These are phyloP conservation scores for Trichoderma harzianum DNA, from an alignment of 2,329 filamentous ascomycete genomes.

Conservation along the genomic window DNA sequence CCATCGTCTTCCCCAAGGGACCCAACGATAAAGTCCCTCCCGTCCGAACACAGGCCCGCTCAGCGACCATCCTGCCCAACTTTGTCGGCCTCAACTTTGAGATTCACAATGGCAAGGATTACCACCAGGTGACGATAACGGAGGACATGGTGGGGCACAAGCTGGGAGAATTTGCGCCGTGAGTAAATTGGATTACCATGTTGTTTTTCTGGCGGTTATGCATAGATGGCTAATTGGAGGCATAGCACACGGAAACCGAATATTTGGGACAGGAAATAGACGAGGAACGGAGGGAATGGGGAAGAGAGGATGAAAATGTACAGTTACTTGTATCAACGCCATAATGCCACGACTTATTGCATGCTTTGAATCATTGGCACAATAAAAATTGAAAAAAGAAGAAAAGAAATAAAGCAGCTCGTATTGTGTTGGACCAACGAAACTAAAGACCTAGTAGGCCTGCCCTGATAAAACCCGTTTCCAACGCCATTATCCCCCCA, in stretches of 20 bases:
- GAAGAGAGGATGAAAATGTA: slow-evolving; percentile 26
- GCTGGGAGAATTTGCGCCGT: slow-evolving; percentile 88
- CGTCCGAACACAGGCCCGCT: slow-evolving; percentile 82
- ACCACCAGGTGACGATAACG: slow-evolving; percentile 77
- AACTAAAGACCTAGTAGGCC: not conserved
- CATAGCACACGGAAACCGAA: slow-evolving; percentile 57
- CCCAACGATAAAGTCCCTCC: slow-evolving; percentile 63
- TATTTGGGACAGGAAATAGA: slow-evolving; percentile 46
- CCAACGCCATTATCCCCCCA: slow-evolving; percentile 13
- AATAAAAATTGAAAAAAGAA: not conserved
- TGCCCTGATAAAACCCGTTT: not conserved
- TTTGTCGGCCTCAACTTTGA: slow-evolving; percentile 89
- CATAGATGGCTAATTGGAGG: slow-evolving; percentile 18
- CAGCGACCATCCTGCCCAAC: slow-evolving; percentile 85
- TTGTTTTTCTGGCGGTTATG: not conserved
- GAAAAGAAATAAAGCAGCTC: not conserved
- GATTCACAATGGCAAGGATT: slow-evolving; percentile 87
- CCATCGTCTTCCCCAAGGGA: slow-evolving; percentile 58
- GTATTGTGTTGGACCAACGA: not conserved
- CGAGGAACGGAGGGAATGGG: slow-evolving; percentile 18
- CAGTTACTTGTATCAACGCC: slow-evolving; percentile 31
- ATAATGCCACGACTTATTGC: slow-evolving; percentile 8
- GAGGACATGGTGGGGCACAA: slow-evolving; percentile 98
- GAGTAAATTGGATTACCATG: slow-evolving; percentile 39
- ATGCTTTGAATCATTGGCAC: not conserved